phyloP scores from a whole-genome alignment of 768 basidiomycete species.

The Lentinula guzmanii region DNA sequence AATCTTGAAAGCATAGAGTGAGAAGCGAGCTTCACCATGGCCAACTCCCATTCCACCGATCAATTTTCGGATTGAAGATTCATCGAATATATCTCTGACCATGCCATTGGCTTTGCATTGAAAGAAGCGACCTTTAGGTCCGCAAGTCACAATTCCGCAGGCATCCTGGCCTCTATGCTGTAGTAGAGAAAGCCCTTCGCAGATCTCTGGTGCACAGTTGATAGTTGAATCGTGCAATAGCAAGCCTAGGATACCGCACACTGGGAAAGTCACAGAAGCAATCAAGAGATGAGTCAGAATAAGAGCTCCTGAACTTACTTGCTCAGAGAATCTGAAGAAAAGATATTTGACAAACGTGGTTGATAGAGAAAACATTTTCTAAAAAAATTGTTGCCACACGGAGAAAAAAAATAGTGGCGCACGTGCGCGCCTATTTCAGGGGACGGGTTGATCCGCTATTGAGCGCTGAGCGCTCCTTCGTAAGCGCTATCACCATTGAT shows the following conservation, averaged over 20 bases:
- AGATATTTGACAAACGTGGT: neutral
- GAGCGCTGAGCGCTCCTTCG: too few relatives aligned
- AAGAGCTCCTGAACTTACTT: neutral
- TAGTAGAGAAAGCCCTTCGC: conserved; percentile 89
- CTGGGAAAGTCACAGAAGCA: conserved; percentile 17
- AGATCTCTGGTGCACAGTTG: conserved; percentile 83
- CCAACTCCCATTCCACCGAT: conserved; percentile 97
- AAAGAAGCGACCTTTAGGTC: conserved; percentile 89
- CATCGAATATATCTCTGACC: conserved; percentile 96
- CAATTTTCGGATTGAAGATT: conserved; percentile 65
- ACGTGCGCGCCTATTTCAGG: neutral
- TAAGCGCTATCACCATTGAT: too few relatives aligned
- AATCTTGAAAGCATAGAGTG: conserved; percentile 4
- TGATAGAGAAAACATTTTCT: conserved; percentile 1
- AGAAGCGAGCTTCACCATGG: conserved; percentile 58
- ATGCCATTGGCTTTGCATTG: conserved; percentile 99
- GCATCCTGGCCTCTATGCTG: conserved; percentile 99
- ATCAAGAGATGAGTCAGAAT: conserved; percentile 9
- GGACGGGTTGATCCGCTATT: neutral
- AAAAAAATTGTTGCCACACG: neutral
- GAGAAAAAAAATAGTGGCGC: neutral
- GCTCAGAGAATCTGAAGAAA: neutral
- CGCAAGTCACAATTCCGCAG: conserved; percentile 95
- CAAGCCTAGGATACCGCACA: conserved; percentile 94
- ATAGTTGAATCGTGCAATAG: conserved; percentile 71